Evolutionary conservation across 805 yeast species (phyloP), one percentile per base, ranked within the genome.

Genomic region (Lipomyces yamanashiensis): DNA sequence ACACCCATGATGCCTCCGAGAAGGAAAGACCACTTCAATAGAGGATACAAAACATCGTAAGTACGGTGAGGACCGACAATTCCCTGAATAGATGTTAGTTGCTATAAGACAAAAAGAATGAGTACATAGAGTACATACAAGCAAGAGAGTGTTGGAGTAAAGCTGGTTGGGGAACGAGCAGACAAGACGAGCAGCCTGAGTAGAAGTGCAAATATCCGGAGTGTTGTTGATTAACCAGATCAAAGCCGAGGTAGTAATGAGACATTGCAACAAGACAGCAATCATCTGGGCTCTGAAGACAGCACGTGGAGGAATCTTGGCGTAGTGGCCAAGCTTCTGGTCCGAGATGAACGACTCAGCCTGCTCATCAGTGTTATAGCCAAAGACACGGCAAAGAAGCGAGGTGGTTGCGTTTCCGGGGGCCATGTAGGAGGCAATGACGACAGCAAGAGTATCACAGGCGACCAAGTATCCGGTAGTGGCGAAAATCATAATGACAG

Each of bases 401-500:
- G 78, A 79, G 34, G 82, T 82, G 67, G 79, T 67, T 51, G 83
- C 83, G 71, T 79, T 80, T 64, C 84, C 84, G 8, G 84, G 84
- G 33, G 80, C 79, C 21, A 81, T 77, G 66, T 79, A 80, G 0
- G 83, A 84, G 9, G 79, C 82, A 48, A 81, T 75, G 62, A 81
- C 72, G 60, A 71, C 80, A 71, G 81, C 78, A 60, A 85, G 75
- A n/a, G 61, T 59, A 34, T 62, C 83, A 81, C 70, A 43, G 13
- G 63, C 49, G 61, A 86, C 82, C 2, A 81, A 71, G 58, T 78
- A 82, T 76, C 87, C 87, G 0, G 92, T 86, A 34, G 84, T 82
- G 3, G 90, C 87, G 34, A 81, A 83, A 58, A 88, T 80, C 33
- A 87, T 77, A 2, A 87, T 86, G 28, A 85, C 78, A 6, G 92